Evolutionary conservation across 2,329 filamentous ascomycete genomes (phyloP).

Genomic region (Chaetothyriales sp.): DNA sequence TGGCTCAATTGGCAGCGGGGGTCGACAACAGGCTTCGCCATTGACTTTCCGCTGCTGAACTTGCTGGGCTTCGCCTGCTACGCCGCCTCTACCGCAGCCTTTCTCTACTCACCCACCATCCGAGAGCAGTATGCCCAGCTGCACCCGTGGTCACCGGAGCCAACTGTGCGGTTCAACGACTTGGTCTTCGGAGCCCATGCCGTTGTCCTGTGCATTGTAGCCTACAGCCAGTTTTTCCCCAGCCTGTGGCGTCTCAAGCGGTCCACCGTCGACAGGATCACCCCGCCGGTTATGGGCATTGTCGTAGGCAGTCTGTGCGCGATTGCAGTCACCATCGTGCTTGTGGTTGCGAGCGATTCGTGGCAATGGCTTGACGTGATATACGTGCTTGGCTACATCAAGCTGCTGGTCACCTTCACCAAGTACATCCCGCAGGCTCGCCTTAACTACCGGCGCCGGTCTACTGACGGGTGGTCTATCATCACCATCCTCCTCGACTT

Average conservation of each 20-base stretch:
- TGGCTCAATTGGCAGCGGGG: conserved; percentile 62
- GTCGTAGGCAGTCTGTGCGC: conserved; percentile 49
- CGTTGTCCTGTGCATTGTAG: conserved; percentile 52
- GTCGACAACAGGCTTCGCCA: conserved; percentile 67
- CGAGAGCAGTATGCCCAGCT: conserved; percentile 70
- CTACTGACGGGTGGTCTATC: conserved; percentile 80
- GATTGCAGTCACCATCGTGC: conserved; percentile 22
- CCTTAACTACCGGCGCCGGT: conserved; percentile 71
- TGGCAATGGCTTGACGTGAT: conserved; percentile 55
- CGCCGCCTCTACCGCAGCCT: conserved; percentile 54
- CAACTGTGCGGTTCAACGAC: conserved; percentile 82
- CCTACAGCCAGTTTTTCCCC: conserved; percentile 63
- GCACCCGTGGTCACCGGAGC: conserved; percentile 55
- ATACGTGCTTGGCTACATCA: conserved; percentile 68
- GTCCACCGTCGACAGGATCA: conserved; percentile 37
- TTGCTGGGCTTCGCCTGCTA: conserved; percentile 53
- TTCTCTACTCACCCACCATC: conserved; percentile 66
- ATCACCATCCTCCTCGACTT: conserved; percentile 71
- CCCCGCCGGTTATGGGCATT: conserved; percentile 52
- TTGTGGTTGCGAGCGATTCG: conserved; percentile 33
- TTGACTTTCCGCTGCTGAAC: conserved; percentile 68
- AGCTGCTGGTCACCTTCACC: conserved; percentile 71
- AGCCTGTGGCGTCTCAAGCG: conserved; percentile 60
- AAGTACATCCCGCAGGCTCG: conserved; percentile 85
- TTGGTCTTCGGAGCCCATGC: conserved; percentile 76